Evolutionary conservation across 768 basidiomycete genomes (phyloP), one percentile per base, ranked within the genome.

Genomic region (Suillus subaureus): DNA sequence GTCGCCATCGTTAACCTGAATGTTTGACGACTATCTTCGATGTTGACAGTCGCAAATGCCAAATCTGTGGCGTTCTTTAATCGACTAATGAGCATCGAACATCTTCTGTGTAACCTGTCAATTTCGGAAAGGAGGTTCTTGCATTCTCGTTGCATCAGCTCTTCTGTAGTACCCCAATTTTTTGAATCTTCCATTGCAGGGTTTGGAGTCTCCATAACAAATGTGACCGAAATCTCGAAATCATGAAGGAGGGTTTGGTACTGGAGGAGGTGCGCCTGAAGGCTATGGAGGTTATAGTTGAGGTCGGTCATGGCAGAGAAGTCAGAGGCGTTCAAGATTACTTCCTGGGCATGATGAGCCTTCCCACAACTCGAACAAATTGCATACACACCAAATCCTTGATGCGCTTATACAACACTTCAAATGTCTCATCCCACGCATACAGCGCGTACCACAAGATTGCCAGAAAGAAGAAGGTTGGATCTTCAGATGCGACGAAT

Each of bases 21-120:
- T 83, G 87, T 87, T 28, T 76, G 79, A 67, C 73, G 79, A 71
- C 84, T 87, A 68, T 89, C 88, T n/a, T 76, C 77, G 26, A 87
- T 86, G 67, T 86, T 88, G 47, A 88, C 85, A 16, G 80, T 83
- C 63, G 84, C 84, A 70, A 87, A 89, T 2, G 85, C 87, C 70
- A 79, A 64, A 1, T 65, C 63, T 67, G 71, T 79, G 12, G 75
- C 79, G 40, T 79, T 79, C n/a, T 67, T 67, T 26, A 79, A 60
- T 11, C 78, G 71, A 28, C 68, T 70, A 0, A 72, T 75, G 21
- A 74, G 72, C 66, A 74, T 72, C 23, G 31, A 4, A 61, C 77
- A 73, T 61, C 71, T 73, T 11, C 61, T 70, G 39, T 77, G 69
- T 61, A 76, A 42, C 72, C 84, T 64, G 61, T 83, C 81, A 71